These are phyloP conservation scores for Skeletonema costatum DNA, from an alignment of 108 stramenopile genomes.

Conservation along the genomic window DNA sequence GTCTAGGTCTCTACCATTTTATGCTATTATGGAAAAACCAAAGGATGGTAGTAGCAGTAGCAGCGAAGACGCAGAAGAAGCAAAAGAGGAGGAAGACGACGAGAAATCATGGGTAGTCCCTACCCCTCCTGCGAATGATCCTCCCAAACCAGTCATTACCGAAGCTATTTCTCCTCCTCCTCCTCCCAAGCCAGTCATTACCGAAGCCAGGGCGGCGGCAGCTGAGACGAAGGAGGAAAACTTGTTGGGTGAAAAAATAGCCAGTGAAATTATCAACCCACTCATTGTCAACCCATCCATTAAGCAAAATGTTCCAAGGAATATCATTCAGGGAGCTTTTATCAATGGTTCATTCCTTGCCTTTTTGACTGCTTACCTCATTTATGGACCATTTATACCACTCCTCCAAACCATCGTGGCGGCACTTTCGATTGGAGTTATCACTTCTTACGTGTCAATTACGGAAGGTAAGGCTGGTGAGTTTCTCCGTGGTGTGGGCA, in stretches of 20 bases:
- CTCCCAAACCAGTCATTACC: neutral
- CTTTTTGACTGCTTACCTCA: slow-evolving; percentile 37
- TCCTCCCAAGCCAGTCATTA: neutral
- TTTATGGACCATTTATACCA: slow-evolving; percentile 17
- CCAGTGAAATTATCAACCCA: slow-evolving; percentile 22
- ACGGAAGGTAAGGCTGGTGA: slow-evolving; percentile 57
- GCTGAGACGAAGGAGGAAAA: neutral
- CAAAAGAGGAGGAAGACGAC: neutral
- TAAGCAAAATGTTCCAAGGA: slow-evolving; percentile 55
- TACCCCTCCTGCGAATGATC: neutral
- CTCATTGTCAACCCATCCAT: slow-evolving; percentile 48
- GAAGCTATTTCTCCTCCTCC: neutral
- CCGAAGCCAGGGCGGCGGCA: slow-evolving; percentile 4
- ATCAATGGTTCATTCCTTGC: slow-evolving; percentile 52
- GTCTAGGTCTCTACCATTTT: neutral
- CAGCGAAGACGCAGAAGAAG: neutral
- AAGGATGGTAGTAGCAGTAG: slow-evolving; percentile 3
- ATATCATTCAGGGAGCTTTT: slow-evolving; percentile 65
- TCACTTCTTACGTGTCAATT: slow-evolving; percentile 61
- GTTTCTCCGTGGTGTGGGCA: slow-evolving; percentile 55
- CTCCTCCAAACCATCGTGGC: slow-evolving; percentile 26
- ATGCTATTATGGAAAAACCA: neutral
- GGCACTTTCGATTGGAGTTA: slow-evolving; percentile 48
- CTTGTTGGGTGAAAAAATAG: slow-evolving; percentile 5
- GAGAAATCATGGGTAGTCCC: slow-evolving; percentile 8